Evolutionary conservation across 192 early-diverging fungal species (phyloP), one percentile per base, ranked within the genome.

Genomic region (Coemansia sp.): DNA sequence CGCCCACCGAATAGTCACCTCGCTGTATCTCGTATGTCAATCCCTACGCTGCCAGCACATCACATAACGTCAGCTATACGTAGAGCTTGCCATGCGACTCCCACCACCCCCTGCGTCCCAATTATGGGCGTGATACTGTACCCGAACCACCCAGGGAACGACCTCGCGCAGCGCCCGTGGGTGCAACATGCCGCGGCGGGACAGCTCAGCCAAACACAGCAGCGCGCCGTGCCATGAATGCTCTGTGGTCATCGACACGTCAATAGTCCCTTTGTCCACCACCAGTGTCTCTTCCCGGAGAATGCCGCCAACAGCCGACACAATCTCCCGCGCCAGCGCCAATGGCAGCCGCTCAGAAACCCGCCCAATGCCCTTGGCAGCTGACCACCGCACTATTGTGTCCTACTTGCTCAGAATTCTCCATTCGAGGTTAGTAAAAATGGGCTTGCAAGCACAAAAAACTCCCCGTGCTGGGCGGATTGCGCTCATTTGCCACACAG

Each of bases 311-410:
- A 98, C 81, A 2, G 86, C 85, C 0, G 69, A 66, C 11, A 93
- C 83, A 19, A 99, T 85, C 51, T 98, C 91, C 31, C 86, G 84
- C 0, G 86, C 91, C 40, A 96, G 70, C 19, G 85, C 86, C 28
- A 77, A 74, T 1, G 91, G 87, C 42, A 99, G 62, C 21, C 97
- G 79, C 35, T 85, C 85, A 3, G 87, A 71, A 49, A 99, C 83
- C 41, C 97, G 80, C 5, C 91, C 97, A 44, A 99, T 75, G 10
- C 95, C 97, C 78, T 99, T 99, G 7, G 97, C 94, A 5, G 93
- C 86, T 8, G 93, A 95, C 93, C 93, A 97, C 47, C 97, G 85
- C 3, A 99, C 95, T 55, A 99, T 89, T 0, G 97, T 99, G 43
- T 81, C 79, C 73, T 76, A 76, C 41, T 58, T 17, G 19, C 38